Evolutionary conservation across 1,139 yeast species (phyloP).

Genomic region (Kodamaea plutei): DNA sequence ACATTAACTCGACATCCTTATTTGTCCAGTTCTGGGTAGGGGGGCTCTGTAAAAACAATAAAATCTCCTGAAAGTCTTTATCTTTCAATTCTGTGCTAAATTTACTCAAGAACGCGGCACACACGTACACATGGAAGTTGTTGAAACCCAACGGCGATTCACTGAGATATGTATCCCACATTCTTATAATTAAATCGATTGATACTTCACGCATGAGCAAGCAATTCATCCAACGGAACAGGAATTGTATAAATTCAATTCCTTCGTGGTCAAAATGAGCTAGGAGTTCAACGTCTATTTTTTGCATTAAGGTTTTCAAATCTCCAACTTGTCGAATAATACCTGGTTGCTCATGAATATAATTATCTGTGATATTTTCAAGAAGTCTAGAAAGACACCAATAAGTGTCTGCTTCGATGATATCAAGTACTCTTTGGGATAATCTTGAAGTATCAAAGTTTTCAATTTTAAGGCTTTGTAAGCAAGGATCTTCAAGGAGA

Average conservation of each 20-base stretch:
- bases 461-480: slow-evolving; percentile 25
- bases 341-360: slow-evolving; percentile 98
- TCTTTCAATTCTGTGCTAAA: slow-evolving; percentile 73
- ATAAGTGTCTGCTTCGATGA: slow-evolving; percentile 88
- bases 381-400: slow-evolving; percentile 91
- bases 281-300: slow-evolving; percentile 73
- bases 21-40: slow-evolving; percentile 87
- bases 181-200: slow-evolving; percentile 72
- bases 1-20: slow-evolving; percentile 81
- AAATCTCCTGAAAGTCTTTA: slow-evolving; percentile 94
- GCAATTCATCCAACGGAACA: slow-evolving; percentile 99
- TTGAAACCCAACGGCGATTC: slow-evolving; percentile 88
- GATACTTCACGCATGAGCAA: slow-evolving; percentile 88
- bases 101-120: slow-evolving; percentile 94
- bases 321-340: slow-evolving; percentile 86
- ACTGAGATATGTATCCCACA: slow-evolving; percentile 97
- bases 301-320: slow-evolving; percentile 66
- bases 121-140: slow-evolving; percentile 91
- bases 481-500: slow-evolving; percentile 26
- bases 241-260: slow-evolving; percentile 88
- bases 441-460: slow-evolving; percentile 61
- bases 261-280: slow-evolving; percentile 75
- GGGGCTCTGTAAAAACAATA: slow-evolving; percentile 82
- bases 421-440: slow-evolving; percentile 42
- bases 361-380: slow-evolving; percentile 94